phyloP scores from a whole-genome alignment of 1,284 basidiomycete species.

The Butyriboletus appendiculatus region DNA sequence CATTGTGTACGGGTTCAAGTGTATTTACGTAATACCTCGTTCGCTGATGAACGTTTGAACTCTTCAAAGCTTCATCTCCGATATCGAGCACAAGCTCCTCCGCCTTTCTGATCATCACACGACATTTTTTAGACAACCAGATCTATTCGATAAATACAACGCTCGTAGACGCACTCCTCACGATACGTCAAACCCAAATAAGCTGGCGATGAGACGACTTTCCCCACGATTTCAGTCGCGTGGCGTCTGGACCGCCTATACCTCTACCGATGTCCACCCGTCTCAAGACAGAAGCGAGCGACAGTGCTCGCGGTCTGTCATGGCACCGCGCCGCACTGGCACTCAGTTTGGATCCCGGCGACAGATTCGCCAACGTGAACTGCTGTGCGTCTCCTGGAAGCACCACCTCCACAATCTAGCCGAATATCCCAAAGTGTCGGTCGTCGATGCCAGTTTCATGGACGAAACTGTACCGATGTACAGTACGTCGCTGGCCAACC shows the following conservation, averaged over 20 bases:
- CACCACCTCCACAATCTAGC: too few species aligned
- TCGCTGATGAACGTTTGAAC: too few species aligned
- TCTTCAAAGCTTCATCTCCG: too few species aligned
- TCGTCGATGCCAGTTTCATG: too few species aligned
- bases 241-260: not conserved
- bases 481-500: too few species aligned
- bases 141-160: slow-evolving; percentile 52
- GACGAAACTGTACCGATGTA: too few species aligned
- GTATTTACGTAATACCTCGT: not conserved
- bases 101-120: slow-evolving; percentile 43
- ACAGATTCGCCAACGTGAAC: not conserved
- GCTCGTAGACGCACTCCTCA: slow-evolving; percentile 23
- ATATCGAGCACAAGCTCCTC: slow-evolving; percentile 55
- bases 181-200: slow-evolving; percentile 3
- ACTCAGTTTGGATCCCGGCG: too few species aligned
- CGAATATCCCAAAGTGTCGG: too few species aligned
- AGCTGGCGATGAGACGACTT: slow-evolving; percentile 4
- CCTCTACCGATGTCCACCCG: not conserved
- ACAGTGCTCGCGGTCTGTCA: too few species aligned
- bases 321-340: too few species aligned
- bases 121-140: slow-evolving; percentile 61
- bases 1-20: slow-evolving; percentile 30
- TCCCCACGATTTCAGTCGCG: too few species aligned
- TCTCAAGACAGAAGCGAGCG: not conserved
- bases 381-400: slow-evolving; percentile 6